Percentiles rank a stretch among this genome's conserved stretches.
Conservation (phyloP, 2,329 filamentous ascomycete genomes). For the Mycosphaerella sp. region DNA sequence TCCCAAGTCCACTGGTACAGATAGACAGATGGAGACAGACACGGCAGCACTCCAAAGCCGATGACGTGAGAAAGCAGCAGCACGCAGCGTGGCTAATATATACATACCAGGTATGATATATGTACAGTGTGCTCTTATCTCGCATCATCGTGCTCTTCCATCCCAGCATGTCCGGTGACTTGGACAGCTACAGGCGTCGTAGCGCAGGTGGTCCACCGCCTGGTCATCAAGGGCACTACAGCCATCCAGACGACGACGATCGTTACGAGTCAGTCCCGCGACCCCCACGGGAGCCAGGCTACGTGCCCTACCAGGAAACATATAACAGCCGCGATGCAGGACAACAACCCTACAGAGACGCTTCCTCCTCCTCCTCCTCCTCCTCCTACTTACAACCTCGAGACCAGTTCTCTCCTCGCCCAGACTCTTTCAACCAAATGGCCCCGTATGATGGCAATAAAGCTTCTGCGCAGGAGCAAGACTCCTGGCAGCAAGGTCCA, state of each 20-base stretch:
- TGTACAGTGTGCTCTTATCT: background rate
- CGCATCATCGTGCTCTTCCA: background rate
- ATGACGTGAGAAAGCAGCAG: constrained; percentile 3
- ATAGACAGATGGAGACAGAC: background rate
- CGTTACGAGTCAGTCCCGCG: constrained; percentile 9
- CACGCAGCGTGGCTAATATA: background rate
- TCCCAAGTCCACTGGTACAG: background rate
- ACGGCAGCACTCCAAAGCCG: background rate
- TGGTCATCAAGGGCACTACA: constrained; percentile 11
- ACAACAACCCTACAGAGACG: constrained; percentile 1
- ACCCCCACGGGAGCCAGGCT: constrained; percentile 10
- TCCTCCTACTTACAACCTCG: constrained; percentile 5
- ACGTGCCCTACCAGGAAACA: constrained; percentile 13
- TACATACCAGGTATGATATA: background rate
- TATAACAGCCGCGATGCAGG: background rate
- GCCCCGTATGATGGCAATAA: constrained; percentile 28
- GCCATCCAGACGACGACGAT: constrained; percentile 12
- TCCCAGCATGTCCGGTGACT: background rate
- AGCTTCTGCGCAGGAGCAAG: constrained; percentile 25
- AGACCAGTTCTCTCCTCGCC: constrained; percentile 9
- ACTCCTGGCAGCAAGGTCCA: constrained; percentile 10
- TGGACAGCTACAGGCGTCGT: background rate
- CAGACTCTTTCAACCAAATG: constrained; percentile 15
- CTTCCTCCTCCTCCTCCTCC: constrained; percentile 4
- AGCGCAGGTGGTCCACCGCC: constrained; percentile 5